Conservation (phyloP, 2,329 filamentous ascomycete genomes). For the Colletotrichum tamarilloi region DNA sequence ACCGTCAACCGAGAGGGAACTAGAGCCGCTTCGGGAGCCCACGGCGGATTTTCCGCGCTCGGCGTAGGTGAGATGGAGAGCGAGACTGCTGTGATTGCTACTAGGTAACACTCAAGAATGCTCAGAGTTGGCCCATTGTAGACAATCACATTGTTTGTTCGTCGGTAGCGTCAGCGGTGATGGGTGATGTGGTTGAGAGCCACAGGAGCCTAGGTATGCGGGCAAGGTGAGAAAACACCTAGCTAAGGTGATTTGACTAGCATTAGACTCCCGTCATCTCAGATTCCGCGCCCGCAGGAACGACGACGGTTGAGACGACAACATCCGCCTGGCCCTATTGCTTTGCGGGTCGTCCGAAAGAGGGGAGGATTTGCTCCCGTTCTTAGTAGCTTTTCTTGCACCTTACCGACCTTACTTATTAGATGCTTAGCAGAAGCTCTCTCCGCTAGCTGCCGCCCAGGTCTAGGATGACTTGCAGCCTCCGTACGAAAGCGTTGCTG, state of each 20-base stretch:
- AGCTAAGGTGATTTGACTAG: neutral
- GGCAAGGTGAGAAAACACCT: neutral
- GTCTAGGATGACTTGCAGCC: neutral
- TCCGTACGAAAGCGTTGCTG: slow-evolving; percentile 17
- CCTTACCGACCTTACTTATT: too few species aligned
- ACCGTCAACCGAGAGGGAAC: slow-evolving; percentile 18
- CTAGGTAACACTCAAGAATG: neutral
- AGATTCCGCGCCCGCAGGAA: neutral
- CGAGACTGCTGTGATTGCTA: neutral
- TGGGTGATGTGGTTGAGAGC: neutral
- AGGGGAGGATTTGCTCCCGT: neutral
- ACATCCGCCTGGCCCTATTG: neutral
- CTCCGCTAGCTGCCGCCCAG: neutral
- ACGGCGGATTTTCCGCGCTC: neutral
- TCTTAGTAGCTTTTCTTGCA: too few species aligned
- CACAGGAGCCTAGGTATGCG: neutral
- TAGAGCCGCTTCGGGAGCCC: slow-evolving; percentile 2
- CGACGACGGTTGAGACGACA: slow-evolving; percentile 21
- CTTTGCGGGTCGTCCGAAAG: neutral
- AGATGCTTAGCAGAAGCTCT: neutral
- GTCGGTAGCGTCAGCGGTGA: neutral
- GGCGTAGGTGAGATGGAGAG: neutral
- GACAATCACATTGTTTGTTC: slow-evolving; percentile 31
- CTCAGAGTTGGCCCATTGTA: neutral
- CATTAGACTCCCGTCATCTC: neutral